Percentiles rank a stretch among this genome's conserved stretches.
Evolutionary conservation across 345 rosid species (phyloP).

Genomic region (Eucalyptus sp.): DNA sequence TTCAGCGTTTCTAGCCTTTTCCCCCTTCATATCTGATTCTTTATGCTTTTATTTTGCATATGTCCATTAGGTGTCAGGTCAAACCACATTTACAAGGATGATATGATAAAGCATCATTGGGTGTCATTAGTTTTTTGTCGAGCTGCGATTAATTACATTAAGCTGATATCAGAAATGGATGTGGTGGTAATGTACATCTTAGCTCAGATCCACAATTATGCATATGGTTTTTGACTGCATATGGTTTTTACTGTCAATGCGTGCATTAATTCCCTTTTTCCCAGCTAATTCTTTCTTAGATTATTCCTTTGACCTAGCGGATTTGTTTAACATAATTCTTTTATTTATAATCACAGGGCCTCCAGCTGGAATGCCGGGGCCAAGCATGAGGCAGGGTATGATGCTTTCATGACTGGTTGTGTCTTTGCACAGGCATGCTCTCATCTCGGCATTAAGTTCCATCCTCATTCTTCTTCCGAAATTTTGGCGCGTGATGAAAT

Average conservation of each 20-base stretch:
- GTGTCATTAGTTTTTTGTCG: neutral
- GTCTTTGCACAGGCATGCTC: slow-evolving; percentile 80
- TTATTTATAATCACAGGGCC: slow-evolving; percentile 27
- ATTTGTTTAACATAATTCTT: neutral
- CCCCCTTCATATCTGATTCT: neutral
- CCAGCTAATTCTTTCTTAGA: neutral
- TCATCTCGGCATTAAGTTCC: slow-evolving; percentile 66
- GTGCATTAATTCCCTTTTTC: neutral
- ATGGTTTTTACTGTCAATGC: neutral
- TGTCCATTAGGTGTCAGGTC: neutral
- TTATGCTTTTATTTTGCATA: neutral
- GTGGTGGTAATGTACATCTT: neutral
- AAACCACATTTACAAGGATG: neutral
- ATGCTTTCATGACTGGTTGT: slow-evolving; percentile 99
- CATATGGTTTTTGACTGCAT: neutral
- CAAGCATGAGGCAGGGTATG: slow-evolving; percentile 97
- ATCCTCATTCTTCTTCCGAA: slow-evolving; percentile 17
- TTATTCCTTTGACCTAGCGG: neutral
- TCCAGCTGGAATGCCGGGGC: slow-evolving; percentile 73
- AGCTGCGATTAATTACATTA: neutral
- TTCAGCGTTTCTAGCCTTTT: neutral
- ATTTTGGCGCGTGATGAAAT: slow-evolving; percentile 36
- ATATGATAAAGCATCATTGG: neutral
- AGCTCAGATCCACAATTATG: neutral
- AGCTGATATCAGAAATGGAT: neutral